Conservation (phyloP, 805 yeast genomes). For the Cyberlindnera xishuangbannaensis region DNA sequence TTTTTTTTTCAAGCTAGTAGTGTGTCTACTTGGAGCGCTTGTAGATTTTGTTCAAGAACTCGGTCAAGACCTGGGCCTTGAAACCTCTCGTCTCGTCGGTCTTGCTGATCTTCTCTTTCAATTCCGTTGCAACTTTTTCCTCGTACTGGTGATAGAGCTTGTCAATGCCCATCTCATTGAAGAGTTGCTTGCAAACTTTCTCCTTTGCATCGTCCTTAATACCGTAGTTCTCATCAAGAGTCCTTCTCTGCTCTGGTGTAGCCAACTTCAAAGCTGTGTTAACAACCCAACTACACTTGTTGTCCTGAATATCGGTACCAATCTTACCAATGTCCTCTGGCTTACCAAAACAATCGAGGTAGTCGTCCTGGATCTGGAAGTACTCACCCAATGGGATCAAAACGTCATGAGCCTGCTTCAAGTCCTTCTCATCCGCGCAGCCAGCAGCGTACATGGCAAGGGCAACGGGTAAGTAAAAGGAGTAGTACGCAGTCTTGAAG, state of each 20-base stretch:
- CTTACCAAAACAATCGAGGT: conserved; percentile 93
- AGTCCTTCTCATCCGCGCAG: conserved; percentile 57
- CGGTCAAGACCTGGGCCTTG: conserved; percentile 77
- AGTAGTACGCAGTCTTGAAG: conserved; percentile 95
- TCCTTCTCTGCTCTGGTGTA: conserved; percentile 71
- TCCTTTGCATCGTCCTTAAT: conserved; percentile 67
- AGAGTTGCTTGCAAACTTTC: conserved; percentile 63
- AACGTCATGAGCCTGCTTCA: conserved; percentile 82
- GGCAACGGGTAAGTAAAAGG: conserved; percentile 96
- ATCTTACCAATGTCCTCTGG: conserved; percentile 97
- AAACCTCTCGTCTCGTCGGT: conserved; percentile 93
- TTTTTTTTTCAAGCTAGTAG: too few species aligned
- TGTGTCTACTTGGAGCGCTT: conserved; percentile 77
- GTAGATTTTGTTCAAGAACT: conserved; percentile 86
- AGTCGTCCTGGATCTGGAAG: conserved; percentile 98
- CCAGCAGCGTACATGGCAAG: conserved; percentile 94
- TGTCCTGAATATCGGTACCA: conserved; percentile 97
- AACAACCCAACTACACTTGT: conserved; percentile 97
- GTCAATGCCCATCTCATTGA: conserved; percentile 67
- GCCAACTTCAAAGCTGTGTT: conserved; percentile 84
- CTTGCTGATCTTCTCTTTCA: conserved; percentile 57
- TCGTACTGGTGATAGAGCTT: conserved; percentile 74
- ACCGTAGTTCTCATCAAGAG: conserved; percentile 88
- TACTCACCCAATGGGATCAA: conserved; percentile 95
- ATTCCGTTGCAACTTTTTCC: conserved; percentile 62